Conservation (phyloP, 2,329 filamentous ascomycete species). For the Fusarium subtropicale region DNA sequence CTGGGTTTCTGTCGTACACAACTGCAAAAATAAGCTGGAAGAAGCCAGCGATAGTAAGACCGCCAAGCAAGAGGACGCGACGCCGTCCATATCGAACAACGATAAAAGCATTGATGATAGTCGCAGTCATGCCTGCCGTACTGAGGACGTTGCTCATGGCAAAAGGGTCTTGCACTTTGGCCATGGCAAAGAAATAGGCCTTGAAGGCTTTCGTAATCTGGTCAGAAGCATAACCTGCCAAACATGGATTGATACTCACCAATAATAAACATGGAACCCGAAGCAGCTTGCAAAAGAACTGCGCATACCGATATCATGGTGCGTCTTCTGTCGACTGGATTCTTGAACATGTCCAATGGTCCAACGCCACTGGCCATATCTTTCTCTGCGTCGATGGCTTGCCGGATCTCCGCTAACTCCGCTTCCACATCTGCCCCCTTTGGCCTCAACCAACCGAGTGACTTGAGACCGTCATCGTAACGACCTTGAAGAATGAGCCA, state of each 20-base stretch:
- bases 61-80: conserved; percentile 18
- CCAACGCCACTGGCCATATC: conserved; percentile 25
- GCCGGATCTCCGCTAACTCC: conserved; percentile 31
- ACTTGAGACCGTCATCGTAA: conserved; percentile 34
- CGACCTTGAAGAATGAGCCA: conserved; percentile 41
- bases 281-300: conserved; percentile 37
- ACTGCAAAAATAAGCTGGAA: conserved; percentile 42
- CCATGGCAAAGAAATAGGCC: conserved; percentile 44
- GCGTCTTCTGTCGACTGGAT: conserved; percentile 32
- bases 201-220: conserved; percentile 32
- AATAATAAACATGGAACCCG: conserved; percentile 43
- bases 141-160: conserved; percentile 44
- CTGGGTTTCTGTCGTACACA: conserved; percentile 35
- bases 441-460: conserved; percentile 33
- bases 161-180: conserved; percentile 37
- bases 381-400: conserved; percentile 32
- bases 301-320: conserved; percentile 36
- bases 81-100: conserved; percentile 39
- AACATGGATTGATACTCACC: neutral
- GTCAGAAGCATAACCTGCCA: accelerated
- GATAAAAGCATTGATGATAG: conserved; percentile 38
- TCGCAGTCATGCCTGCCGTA: conserved; percentile 38
- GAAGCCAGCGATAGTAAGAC: conserved; percentile 26
- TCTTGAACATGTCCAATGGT: conserved; percentile 38
- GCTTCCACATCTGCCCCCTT: conserved; percentile 14